Conservation (phyloP, 805 yeast species). For the Clavispora carvajalis region DNA sequence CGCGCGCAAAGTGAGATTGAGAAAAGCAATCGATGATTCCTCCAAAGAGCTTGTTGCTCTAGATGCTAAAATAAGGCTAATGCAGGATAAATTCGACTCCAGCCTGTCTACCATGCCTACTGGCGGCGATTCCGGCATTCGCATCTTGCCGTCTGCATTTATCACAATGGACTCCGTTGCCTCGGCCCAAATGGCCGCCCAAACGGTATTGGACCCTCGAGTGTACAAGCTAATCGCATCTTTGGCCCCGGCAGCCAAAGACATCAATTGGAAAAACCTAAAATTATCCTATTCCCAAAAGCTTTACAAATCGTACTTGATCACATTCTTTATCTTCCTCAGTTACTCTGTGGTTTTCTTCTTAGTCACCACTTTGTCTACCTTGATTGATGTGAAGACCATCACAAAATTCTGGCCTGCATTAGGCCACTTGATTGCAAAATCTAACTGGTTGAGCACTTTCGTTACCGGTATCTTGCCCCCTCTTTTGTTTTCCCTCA, state of each 20-base stretch:
- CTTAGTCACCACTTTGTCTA: constrained; percentile 52
- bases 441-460: constrained; percentile 48
- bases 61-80: constrained; percentile 34
- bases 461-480: constrained; percentile 60
- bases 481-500: constrained; percentile 51
- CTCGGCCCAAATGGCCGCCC: constrained; percentile 46
- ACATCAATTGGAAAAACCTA: constrained; percentile 43
- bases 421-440: constrained; percentile 46
- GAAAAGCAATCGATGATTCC: constrained; percentile 27
- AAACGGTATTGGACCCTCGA: constrained; percentile 40
- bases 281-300: constrained; percentile 35
- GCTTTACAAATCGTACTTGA: constrained; percentile 33
- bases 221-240: constrained; percentile 38
- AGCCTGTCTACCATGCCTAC: constrained; percentile 21
- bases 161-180: constrained; percentile 46
- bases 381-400: constrained; percentile 51
- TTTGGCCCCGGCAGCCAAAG: constrained; percentile 45
- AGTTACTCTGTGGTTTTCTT: constrained; percentile 49
- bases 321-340: constrained; percentile 40
- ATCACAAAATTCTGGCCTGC: constrained; percentile 56
- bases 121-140: constrained; percentile 25
- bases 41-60: constrained; percentile 29
- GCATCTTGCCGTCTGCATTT: constrained; percentile 42
- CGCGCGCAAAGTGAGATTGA: constrained; percentile 21
- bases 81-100: constrained; percentile 29